phyloP scores from a whole-genome alignment of 805 yeast species.

The Starmerella geochares region DNA sequence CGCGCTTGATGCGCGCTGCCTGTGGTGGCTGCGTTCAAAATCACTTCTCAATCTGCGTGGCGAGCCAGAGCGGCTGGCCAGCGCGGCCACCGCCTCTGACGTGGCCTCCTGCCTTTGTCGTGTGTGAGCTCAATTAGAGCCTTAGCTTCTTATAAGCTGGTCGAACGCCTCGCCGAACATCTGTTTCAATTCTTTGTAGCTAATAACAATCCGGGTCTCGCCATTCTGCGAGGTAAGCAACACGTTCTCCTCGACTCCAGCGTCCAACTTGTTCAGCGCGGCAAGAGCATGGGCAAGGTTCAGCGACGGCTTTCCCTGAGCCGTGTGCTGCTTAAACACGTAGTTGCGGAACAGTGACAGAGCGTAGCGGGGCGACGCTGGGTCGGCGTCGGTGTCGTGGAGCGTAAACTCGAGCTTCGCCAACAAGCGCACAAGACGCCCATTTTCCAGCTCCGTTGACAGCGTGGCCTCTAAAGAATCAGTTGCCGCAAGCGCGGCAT shows the following conservation, averaged over 20 bases:
- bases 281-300: constrained; percentile 75
- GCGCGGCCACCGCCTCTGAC: no score
- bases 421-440: constrained; percentile 69
- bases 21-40: no score
- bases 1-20: no score
- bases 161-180: constrained; percentile 61
- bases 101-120: no score
- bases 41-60: no score
- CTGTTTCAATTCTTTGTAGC: constrained; percentile 68
- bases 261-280: constrained; percentile 79
- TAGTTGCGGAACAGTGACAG: constrained; percentile 68
- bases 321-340: constrained; percentile 76
- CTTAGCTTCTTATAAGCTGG: constrained; percentile 32
- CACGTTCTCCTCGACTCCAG: constrained; percentile 76
- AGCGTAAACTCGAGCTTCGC: constrained; percentile 69
- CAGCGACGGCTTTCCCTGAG: constrained; percentile 60
- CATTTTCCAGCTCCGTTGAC: constrained; percentile 73
- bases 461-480: constrained; percentile 35
- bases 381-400: constrained; percentile 61
- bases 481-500: constrained; percentile 23
- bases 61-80: no score
- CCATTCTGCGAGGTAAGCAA: constrained; percentile 77
- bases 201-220: constrained; percentile 69
- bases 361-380: constrained; percentile 65
- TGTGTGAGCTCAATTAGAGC: not conserved